Conservation (phyloP, 257 asterid genomes). For the Rhazya stricta region DNA sequence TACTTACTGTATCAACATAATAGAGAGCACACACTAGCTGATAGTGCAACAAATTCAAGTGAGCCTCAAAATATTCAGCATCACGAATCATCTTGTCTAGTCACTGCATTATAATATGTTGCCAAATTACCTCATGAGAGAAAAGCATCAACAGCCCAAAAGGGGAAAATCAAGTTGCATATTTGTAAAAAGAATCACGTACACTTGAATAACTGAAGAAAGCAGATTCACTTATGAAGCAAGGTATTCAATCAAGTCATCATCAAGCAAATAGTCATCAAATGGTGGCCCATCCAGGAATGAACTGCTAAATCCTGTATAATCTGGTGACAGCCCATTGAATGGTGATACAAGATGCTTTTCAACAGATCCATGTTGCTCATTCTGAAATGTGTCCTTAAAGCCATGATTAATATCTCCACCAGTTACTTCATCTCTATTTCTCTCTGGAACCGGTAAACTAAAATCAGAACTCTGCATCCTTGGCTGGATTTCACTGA, state of each 20-base stretch:
- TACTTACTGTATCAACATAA: neutral
- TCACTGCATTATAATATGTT: neutral
- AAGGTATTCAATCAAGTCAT: constrained; percentile 38
- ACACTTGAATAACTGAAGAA: neutral
- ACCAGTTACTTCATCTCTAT: constrained; percentile 18
- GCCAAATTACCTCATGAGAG: neutral
- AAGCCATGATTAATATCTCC: constrained; percentile 21
- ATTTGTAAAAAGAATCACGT: neutral
- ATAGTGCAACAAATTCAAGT: neutral
- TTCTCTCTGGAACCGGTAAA: constrained; percentile 11
- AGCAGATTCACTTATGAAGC: constrained; percentile 33
- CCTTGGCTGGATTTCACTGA: constrained; percentile 30
- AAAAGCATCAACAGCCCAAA: neutral
- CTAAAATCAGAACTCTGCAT: constrained; percentile 24
- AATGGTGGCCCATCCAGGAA: constrained; percentile 38
- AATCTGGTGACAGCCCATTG: constrained; percentile 36
- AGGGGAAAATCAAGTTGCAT: neutral
- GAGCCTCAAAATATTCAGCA: neutral
- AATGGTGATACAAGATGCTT: constrained; percentile 37
- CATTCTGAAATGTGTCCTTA: constrained; percentile 24
- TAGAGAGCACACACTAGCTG: neutral
- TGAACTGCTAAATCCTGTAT: constrained; percentile 30
- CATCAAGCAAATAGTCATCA: constrained; percentile 28
- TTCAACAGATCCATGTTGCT: constrained; percentile 28
- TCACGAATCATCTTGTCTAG: neutral